Evolutionary conservation across 768 basidiomycete genomes (phyloP).

Genomic region (Lyophyllum shimeji): DNA sequence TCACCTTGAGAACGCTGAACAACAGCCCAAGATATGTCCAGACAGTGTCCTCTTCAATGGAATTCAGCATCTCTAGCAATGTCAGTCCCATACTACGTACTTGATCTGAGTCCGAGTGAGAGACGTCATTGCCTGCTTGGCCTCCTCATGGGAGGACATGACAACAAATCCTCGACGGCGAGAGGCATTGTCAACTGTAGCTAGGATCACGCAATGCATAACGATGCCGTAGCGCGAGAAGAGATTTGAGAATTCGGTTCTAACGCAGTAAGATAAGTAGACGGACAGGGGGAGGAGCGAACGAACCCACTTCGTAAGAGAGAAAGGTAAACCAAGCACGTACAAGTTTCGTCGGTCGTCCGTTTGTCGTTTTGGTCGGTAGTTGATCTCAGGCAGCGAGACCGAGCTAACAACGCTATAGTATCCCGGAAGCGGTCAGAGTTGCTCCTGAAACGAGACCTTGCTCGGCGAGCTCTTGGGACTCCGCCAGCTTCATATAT

Average conservation of each 20-base stretch:
- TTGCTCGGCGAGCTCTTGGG: conserved; percentile 17
- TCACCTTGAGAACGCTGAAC: conserved; percentile 83
- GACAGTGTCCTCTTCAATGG: conserved; percentile 57
- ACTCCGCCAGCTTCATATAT: conserved; percentile 16
- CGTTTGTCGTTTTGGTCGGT: conserved; percentile 25
- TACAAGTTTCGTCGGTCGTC: conserved; percentile 79
- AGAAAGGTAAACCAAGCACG: conserved; percentile 81
- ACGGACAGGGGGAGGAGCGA: background rate
- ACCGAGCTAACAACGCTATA: conserved; percentile 40
- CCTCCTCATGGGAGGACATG: conserved; percentile 74
- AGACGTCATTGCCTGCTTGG: conserved; percentile 62
- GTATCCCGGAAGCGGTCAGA: background rate
- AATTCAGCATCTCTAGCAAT: background rate
- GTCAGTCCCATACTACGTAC: conserved; percentile 32
- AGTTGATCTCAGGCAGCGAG: conserved; percentile 20
- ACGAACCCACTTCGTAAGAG: conserved; percentile 65
- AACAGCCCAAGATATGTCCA: conserved; percentile 87
- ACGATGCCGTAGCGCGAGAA: conserved; percentile 70
- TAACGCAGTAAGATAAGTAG: conserved; percentile 15
- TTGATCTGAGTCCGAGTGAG: conserved; percentile 71
- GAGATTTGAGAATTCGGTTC: conserved; percentile 56
- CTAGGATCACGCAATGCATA: conserved; percentile 76
- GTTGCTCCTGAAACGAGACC: background rate
- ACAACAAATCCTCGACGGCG: conserved; percentile 83
- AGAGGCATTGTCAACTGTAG: conserved; percentile 82